Evolutionary conservation across 108 stramenopile species (phyloP).

Genomic region (Nitzschia palea): DNA sequence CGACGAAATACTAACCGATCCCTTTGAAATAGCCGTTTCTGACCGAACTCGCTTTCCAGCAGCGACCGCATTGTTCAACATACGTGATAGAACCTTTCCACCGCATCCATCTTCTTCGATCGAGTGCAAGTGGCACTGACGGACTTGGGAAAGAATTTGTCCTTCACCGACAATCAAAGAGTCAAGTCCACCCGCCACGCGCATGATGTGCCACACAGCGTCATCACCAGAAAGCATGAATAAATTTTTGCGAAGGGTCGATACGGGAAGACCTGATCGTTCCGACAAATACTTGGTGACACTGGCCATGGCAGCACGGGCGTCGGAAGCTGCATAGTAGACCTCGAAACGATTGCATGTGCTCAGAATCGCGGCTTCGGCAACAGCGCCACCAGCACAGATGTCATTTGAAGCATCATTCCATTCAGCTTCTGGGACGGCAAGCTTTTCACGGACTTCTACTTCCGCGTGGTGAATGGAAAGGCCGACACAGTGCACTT

Average conservation of each 20-base stretch:
- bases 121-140: slow-evolving; percentile 95
- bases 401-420: slow-evolving; percentile 85
- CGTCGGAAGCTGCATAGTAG: slow-evolving; percentile 91
- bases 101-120: slow-evolving; percentile 95
- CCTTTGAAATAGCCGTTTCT: slow-evolving; percentile 97
- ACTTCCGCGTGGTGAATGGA: slow-evolving; percentile 98
- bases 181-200: slow-evolving; percentile 96
- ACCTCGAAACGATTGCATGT: slow-evolving; percentile 99
- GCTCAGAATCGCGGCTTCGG: slow-evolving; percentile 93
- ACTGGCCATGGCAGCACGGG: slow-evolving; percentile 86
- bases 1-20: slow-evolving; percentile 89
- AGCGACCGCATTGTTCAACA: slow-evolving; percentile 94
- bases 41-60: slow-evolving; percentile 96
- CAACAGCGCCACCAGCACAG: slow-evolving; percentile 72
- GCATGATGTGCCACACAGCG: slow-evolving; percentile 97
- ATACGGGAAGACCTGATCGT: slow-evolving; percentile 82
- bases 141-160: slow-evolving; percentile 96
- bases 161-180: slow-evolving; percentile 99
- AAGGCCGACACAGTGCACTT: slow-evolving; percentile 94
- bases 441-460: slow-evolving; percentile 97
- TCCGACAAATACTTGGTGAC: slow-evolving; percentile 87
- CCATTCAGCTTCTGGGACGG: slow-evolving; percentile 95
- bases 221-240: slow-evolving; percentile 96
- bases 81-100: slow-evolving; percentile 92
- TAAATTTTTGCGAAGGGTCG: slow-evolving; percentile 81